These are phyloP conservation scores for Xylaria sp. DNA, from an alignment of 2,329 filamentous ascomycete species.

Conservation along the genomic window DNA sequence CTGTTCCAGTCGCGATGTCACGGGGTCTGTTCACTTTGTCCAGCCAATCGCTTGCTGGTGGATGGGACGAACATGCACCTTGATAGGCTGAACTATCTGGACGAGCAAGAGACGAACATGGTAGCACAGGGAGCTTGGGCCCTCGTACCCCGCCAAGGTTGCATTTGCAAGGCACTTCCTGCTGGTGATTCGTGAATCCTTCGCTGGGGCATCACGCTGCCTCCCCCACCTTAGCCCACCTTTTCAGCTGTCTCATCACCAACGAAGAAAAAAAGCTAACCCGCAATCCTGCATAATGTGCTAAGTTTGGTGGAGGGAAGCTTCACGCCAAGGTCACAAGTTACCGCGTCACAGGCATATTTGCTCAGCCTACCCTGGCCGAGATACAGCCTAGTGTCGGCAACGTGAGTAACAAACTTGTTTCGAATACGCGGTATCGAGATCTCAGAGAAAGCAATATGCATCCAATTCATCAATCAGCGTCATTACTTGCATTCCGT, in stretches of 20 bases:
- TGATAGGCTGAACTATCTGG: constrained; percentile 4
- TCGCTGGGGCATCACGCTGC: constrained; percentile 17
- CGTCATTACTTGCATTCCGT: constrained; percentile 12
- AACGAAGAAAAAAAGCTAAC: constrained; percentile 14
- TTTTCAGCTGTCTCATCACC: constrained; percentile 27
- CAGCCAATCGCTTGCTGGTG: constrained; percentile 28
- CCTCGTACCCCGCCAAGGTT: constrained; percentile 32
- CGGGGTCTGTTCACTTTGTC: constrained; percentile 33
- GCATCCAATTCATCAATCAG: neutral
- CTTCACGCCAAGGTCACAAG: constrained; percentile 9
- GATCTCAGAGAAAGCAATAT: neutral
- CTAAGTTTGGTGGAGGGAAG: constrained; percentile 12
- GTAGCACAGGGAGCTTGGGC: constrained; percentile 35
- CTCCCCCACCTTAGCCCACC: constrained; percentile 28
- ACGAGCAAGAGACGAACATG: constrained; percentile 14
- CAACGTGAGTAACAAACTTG: constrained; percentile 9
- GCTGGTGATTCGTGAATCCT: constrained; percentile 34
- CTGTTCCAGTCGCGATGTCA: constrained; percentile 40
- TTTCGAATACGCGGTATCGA: neutral
- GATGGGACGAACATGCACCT: constrained; percentile 4
- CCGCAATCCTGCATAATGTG: constrained; percentile 30
- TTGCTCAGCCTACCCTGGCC: neutral
- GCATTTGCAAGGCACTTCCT: constrained; percentile 17
- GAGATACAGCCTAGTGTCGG: constrained; percentile 2
- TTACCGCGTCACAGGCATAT: constrained; percentile 14